Conservation (phyloP, 140 eudicot genomes). For the Oenanthe javanica region DNA sequence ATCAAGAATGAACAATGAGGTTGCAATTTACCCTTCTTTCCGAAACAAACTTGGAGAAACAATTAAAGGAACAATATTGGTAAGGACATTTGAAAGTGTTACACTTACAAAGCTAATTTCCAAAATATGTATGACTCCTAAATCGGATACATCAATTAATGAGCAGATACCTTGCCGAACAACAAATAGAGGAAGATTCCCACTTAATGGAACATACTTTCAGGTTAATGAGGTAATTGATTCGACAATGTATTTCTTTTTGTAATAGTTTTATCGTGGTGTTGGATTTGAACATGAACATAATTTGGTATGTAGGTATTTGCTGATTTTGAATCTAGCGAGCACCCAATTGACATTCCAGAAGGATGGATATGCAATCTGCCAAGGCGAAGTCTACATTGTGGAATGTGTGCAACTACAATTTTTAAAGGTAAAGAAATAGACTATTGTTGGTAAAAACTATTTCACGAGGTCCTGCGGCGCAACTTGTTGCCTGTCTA, state of each 20-base stretch:
- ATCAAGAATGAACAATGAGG: neutral
- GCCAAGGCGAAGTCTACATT: conserved; percentile 17
- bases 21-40: neutral
- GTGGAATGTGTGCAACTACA: conserved; percentile 6
- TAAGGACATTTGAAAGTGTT: conserved; percentile 15
- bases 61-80: conserved; percentile 55
- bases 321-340: conserved; percentile 24
- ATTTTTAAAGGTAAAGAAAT: neutral
- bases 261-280: neutral
- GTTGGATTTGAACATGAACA: neutral
- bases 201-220: conserved; percentile 89
- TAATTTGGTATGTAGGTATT: conserved; percentile 15
- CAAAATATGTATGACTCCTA: neutral
- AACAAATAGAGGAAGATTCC: conserved; percentile 55
- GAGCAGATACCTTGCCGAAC: conserved; percentile 60
- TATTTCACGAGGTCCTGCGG: neutral
- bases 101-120: conserved; percentile 6
- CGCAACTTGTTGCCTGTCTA: no score
- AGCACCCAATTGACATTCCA: conserved; percentile 17
- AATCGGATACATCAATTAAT: conserved; percentile 10
- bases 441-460: neutral
- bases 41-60: conserved; percentile 19
- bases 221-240: conserved; percentile 77
- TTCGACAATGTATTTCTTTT: neutral
- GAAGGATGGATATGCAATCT: conserved; percentile 20